Evolutionary conservation across 352 stramenopile genomes (phyloP), one percentile per base, ranked within the genome.

Genomic region (Phytopythium montanum): DNA sequence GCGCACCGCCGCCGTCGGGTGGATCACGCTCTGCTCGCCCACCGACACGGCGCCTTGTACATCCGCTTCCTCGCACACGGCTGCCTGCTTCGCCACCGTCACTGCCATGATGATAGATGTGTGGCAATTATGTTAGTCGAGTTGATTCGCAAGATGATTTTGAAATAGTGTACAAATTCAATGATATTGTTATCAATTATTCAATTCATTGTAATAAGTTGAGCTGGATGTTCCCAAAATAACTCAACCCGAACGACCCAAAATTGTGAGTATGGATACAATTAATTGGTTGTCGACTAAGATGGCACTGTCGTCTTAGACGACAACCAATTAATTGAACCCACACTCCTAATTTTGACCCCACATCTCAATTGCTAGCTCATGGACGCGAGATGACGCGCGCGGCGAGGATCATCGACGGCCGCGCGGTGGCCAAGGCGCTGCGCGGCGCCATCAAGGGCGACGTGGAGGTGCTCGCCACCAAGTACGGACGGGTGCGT

Each of bases 371-470:
- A 21, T 21, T 7, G 7, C 25, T 14, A 21, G 18, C n/a, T 28
- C 7, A 55, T 39, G 49, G 49, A 25, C 28, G 3, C 29, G 25
- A 41, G 50, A 33, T 56, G 50, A 8, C 19, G 50, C 31, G 50
- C 50, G 31, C 51, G 50, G 78, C 76, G 36, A 69, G 69, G 23
- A 60, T 92, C 49, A 87, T 93, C 56, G 76, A 93, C 49, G 81
- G 84, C 68, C 90, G 88, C 62, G 70, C 73, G 46, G 71, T 92
- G 54, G 79, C 84, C 16, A 73, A 74, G 65, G 79, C 79, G 65
- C 64, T 93, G 65, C 77, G 84, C 33, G 70, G 63, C 10, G 68
- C 68, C 19, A 76, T 93, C 56, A 81, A 81, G 63, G 68, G 66
- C 60, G 78, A 93, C 44, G 79, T 90, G 48, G 68, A 79, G 33